Evolutionary conservation across 306 rosid species (phyloP), one percentile per base, ranked within the genome.

Genomic region (Purshia tridentata): DNA sequence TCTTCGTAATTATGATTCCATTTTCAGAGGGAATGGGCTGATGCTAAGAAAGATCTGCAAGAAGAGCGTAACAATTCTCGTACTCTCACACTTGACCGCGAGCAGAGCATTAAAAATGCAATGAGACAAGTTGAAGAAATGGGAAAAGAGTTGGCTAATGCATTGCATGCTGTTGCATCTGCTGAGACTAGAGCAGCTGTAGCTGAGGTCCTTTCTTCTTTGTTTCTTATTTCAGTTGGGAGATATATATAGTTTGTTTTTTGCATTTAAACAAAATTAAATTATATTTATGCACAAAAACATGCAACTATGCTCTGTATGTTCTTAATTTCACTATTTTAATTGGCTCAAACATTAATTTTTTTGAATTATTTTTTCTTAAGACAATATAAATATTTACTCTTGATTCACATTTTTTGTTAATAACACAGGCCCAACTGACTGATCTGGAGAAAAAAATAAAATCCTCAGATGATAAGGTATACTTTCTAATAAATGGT

Each of bases 1-100:
- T 20, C 10, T 22, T 20, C 9, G 9, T 8, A 41, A 55, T 11
- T 54, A 6, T 52, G 74, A 45, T 71, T 55, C 18, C 42, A 45
- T 61, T 41, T 55, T 72, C 85, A 94, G 99, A 84, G 88, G 85
- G 97, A 94, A 80, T 94, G 99, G 99, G 96, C 91, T 39, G 99
- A 89, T 74, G 97, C 87, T 72, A 91, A 87, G 88, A 88, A 85
- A 76, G 99, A 94, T 80, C 81, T 94, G 66, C 92, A 86, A 65
- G 90, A 87, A 67, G 97, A 91, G 81, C 84, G 92, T 52, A 89
- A 85, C 71, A 89, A 81, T 79, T 82, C 81, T 76, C 87, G 91
- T 63, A 79, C 77, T 74, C 78, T 91, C 72, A 75, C 88, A 42
- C 76, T 62, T 64, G 96, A 88, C 39, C 89, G 92, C 55, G 97